Conservation (phyloP, 129 eudicot species). For the Scalesia atractyloides region DNA sequence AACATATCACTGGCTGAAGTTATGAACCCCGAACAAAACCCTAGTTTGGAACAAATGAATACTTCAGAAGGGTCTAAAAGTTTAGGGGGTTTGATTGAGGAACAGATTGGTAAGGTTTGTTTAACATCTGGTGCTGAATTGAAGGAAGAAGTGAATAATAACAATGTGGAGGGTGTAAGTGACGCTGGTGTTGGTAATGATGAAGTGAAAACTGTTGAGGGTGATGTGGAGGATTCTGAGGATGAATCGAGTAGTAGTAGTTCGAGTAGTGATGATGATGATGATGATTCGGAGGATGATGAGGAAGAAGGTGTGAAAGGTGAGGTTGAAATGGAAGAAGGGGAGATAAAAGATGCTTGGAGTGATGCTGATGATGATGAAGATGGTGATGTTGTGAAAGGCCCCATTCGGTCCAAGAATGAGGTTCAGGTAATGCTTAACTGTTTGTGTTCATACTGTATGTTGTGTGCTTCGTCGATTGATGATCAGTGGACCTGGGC, state of each 20-base stretch:
- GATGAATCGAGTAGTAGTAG: slow-evolving; percentile 53
- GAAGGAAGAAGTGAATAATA: slow-evolving; percentile 4
- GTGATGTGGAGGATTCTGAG: slow-evolving; percentile 46
- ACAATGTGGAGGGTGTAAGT: slow-evolving; percentile 5
- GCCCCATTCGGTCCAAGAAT: slow-evolving; percentile 74
- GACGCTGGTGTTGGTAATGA: slow-evolving; percentile 14
- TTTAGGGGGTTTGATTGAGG: slow-evolving; percentile 47
- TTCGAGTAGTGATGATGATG: slow-evolving; percentile 30
- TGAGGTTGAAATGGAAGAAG: slow-evolving; percentile 62
- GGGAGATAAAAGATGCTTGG: slow-evolving; percentile 65
- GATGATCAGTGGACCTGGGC: background rate
- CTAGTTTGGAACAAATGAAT: background rate
- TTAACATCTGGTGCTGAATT: slow-evolving; percentile 33
- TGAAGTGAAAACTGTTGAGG: slow-evolving; percentile 28
- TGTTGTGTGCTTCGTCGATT: background rate
- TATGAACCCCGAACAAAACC: slow-evolving; percentile 17
- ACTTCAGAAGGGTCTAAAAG: slow-evolving; percentile 4
- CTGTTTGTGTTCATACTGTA: background rate
- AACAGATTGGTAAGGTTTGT: slow-evolving; percentile 56
- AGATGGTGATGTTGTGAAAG: slow-evolving; percentile 37
- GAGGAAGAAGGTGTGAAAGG: slow-evolving; percentile 25
- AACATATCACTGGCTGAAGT: slow-evolving; percentile 24
- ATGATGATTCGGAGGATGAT: slow-evolving; percentile 38
- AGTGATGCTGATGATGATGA: slow-evolving; percentile 59
- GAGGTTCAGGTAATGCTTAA: slow-evolving; percentile 53